These are phyloP conservation scores for Teratosphaeria gauchensis DNA, from an alignment of 2,329 filamentous ascomycete genomes.

Conservation along the genomic window DNA sequence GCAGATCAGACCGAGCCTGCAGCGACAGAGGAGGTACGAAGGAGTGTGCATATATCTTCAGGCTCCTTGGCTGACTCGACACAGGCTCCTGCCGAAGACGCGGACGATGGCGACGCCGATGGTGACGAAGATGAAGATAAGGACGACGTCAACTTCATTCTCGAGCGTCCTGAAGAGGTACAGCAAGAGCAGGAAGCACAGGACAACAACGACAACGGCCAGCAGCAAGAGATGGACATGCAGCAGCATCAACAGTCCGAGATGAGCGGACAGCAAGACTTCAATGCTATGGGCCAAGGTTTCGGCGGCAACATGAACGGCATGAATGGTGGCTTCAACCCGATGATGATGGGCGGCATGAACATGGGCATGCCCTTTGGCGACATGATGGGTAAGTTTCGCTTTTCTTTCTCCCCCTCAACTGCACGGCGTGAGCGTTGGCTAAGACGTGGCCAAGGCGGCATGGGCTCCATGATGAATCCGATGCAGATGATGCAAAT, in stretches of 20 bases:
- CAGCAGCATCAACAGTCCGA: slow-evolving; percentile 10
- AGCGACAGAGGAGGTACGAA: not conserved
- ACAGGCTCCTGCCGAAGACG: slow-evolving; percentile 16
- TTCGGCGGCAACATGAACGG: slow-evolving; percentile 16
- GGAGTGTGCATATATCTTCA: not conserved
- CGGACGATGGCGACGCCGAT: slow-evolving; percentile 14
- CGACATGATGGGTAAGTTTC: slow-evolving; percentile 71
- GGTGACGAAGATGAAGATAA: slow-evolving; percentile 9
- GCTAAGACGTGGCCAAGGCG: slow-evolving; percentile 6
- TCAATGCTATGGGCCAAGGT: slow-evolving; percentile 15
- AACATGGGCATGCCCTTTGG: slow-evolving; percentile 40
- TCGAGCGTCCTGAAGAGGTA: slow-evolving; percentile 17
- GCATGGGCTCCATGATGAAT: slow-evolving; percentile 1
- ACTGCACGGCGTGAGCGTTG: slow-evolving; percentile 16
- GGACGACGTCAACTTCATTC: slow-evolving; percentile 16
- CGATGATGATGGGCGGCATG: slow-evolving; percentile 57
- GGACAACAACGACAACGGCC: not conserved
- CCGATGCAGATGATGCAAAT: not conserved
- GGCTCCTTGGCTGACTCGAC: slow-evolving; percentile 2
- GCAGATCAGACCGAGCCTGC: not conserved
- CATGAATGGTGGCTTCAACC: slow-evolving; percentile 52
- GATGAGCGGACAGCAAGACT: slow-evolving; percentile 9
- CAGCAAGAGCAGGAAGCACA: slow-evolving; percentile 6
- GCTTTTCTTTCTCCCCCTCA: slow-evolving; percentile 1
- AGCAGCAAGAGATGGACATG: not conserved